Conservation (phyloP, 768 basidiomycete species). For the Panus rudis region DNA sequence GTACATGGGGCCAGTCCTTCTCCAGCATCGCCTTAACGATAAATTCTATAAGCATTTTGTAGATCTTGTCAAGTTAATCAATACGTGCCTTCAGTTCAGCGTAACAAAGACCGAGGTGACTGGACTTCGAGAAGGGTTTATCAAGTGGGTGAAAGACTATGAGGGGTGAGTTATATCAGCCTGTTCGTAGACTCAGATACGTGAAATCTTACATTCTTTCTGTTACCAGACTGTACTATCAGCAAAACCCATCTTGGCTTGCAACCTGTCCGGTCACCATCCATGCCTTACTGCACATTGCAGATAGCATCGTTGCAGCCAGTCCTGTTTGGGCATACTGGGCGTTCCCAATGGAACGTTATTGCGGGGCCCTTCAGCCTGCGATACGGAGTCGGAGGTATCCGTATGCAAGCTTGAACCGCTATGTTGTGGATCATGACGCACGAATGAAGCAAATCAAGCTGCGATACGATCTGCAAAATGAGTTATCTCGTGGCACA, state of each 20-base stretch:
- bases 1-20: constrained; percentile 18
- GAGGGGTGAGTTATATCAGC: constrained; percentile 13
- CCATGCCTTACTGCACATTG: constrained; percentile 19
- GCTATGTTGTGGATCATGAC: not conserved
- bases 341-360: constrained; percentile 15
- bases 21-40: constrained; percentile 12
- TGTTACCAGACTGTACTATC: constrained; percentile 17
- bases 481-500: not conserved
- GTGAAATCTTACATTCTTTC: not conserved
- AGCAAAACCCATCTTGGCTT: constrained; percentile 11
- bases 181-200: not conserved
- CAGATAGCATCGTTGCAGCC: constrained; percentile 10
- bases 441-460: constrained; percentile 4
- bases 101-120: constrained; percentile 9
- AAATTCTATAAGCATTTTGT: constrained; percentile 22
- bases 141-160: constrained; percentile 16
- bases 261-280: constrained; percentile 20
- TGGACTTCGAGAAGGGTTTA: constrained; percentile 10
- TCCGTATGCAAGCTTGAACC: constrained; percentile 7
- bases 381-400: constrained; percentile 6
- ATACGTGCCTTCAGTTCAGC: constrained; percentile 18
- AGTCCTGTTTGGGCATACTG: constrained; percentile 12
- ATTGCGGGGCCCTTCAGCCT: constrained; percentile 10
- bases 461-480: not conserved
- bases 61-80: constrained; percentile 17